Conservation (phyloP, 495 filamentous ascomycete species). For the Neurospora sp. region DNA sequence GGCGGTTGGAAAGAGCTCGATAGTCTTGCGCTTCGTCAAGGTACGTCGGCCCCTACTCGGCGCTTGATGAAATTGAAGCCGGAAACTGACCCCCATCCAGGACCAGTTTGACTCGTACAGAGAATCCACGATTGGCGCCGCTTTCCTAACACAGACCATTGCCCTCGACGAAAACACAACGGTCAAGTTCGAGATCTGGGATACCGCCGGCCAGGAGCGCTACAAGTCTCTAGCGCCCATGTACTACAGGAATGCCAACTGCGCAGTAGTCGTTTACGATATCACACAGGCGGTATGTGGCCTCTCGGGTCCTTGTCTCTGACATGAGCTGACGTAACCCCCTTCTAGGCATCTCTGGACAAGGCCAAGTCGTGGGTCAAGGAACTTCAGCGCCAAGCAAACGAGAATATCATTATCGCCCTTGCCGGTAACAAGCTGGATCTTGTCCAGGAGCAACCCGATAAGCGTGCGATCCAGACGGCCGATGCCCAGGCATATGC, state of each 20-base stretch:
- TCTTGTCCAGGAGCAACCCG: constrained; percentile 78
- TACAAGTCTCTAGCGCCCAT: constrained; percentile 98
- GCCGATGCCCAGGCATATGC: constrained; percentile 93
- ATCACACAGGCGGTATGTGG: constrained; percentile 90
- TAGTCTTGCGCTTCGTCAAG: constrained; percentile 97
- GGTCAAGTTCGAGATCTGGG: constrained; percentile 99
- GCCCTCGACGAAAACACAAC: constrained; percentile 94
- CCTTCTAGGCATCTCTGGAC: constrained; percentile 73
- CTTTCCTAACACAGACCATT: constrained; percentile 97
- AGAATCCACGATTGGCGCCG: constrained; percentile 97
- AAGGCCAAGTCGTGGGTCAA: constrained; percentile 99
- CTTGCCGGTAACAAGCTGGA: constrained; percentile 97
- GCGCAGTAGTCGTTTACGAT: constrained; percentile 97
- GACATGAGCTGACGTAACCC: constrained; percentile 4
- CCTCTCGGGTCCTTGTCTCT: neutral
- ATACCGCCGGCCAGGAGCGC: constrained; percentile 94
- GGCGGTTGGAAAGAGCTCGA: constrained; percentile 97
- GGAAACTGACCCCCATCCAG: constrained; percentile 34
- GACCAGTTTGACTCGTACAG: constrained; percentile 99
- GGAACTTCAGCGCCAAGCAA: constrained; percentile 94
- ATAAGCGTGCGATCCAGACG: constrained; percentile 82
- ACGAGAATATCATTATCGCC: constrained; percentile 98
- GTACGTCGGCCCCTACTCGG: constrained; percentile 35
- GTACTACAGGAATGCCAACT: constrained; percentile 99
- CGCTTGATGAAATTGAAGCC: neutral